Percentiles rank a stretch among this genome's conserved stretches.
phyloP scores from a whole-genome alignment of 2,329 filamentous ascomycete species.

The Myriosclerotinia scirpicola region DNA sequence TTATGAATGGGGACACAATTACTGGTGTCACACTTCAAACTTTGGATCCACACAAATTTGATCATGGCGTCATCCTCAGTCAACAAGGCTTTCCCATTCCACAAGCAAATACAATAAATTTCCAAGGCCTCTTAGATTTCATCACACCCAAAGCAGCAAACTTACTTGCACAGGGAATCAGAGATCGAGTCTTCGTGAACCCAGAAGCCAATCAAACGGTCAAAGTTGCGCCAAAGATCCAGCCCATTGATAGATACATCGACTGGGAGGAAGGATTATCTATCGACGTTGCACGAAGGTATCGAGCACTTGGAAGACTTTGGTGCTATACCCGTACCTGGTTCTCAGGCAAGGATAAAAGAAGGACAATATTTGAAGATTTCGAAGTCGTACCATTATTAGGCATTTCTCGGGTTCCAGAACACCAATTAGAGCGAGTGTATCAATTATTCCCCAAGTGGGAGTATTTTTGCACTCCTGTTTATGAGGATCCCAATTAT shows the following conservation, averaged over 20 bases:
- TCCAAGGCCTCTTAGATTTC: slow-evolving; percentile 50
- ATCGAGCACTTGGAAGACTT: slow-evolving; percentile 61
- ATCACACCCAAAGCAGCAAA: slow-evolving; percentile 66
- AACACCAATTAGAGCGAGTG: background rate
- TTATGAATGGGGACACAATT: slow-evolving; percentile 59
- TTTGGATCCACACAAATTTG: slow-evolving; percentile 72
- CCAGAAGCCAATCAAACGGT: slow-evolving; percentile 46
- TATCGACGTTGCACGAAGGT: slow-evolving; percentile 55
- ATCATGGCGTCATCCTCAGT: slow-evolving; percentile 72
- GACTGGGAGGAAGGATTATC: slow-evolving; percentile 57
- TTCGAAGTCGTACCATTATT: slow-evolving; percentile 27
- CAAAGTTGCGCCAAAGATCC: slow-evolving; percentile 71
- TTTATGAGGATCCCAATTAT: slow-evolving; percentile 25
- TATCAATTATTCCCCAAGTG: background rate
- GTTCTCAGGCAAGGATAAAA: slow-evolving; percentile 28
- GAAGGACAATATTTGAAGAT: slow-evolving; percentile 34
- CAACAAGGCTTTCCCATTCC: slow-evolving; percentile 63
- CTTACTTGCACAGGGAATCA: slow-evolving; percentile 68
- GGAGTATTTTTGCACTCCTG: slow-evolving; percentile 22
- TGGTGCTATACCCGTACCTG: slow-evolving; percentile 54
- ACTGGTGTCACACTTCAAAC: slow-evolving; percentile 88
- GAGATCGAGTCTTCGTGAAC: slow-evolving; percentile 61
- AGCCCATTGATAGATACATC: slow-evolving; percentile 60
- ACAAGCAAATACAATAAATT: slow-evolving; percentile 48
- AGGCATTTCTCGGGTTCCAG: background rate